Conservation (phyloP, 495 filamentous ascomycete genomes). For the Cercophora newfieldiana region DNA sequence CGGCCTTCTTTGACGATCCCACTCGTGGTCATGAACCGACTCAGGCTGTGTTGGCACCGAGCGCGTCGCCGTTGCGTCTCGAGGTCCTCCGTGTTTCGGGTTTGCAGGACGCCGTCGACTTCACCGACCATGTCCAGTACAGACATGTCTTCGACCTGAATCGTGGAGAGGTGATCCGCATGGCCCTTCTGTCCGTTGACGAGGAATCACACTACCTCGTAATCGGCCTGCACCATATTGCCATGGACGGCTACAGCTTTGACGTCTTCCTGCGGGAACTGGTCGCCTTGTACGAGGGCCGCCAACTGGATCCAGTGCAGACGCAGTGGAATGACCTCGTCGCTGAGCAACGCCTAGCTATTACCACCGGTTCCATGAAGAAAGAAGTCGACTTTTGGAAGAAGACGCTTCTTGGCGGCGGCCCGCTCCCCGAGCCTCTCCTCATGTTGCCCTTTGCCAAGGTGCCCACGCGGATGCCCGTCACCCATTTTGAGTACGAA, state of each 20-base stretch:
- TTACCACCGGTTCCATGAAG: not conserved
- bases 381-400: not conserved
- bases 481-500: no score
- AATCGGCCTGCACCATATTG: slow-evolving; percentile 21
- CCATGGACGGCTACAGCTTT: slow-evolving; percentile 20
- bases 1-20: no score
- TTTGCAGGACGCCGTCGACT: no score
- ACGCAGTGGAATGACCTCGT: not conserved
- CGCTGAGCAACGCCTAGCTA: not conserved
- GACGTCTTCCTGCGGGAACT: slow-evolving; percentile 5
- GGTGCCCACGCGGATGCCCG: no score
- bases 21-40: no score
- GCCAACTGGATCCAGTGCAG: not conserved
- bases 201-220: slow-evolving; percentile 8
- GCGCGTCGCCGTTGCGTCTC: no score
- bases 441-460: not conserved
- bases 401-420: not conserved
- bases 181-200: not conserved
- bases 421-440: not conserved
- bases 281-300: not conserved
- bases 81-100: no score
- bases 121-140: no score
- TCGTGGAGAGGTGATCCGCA: not conserved
- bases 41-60: no score
- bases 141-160: no score